Base-by-base conservation (phyloP, 2,329 filamentous ascomycete genomes). In the Pseudonectria foliicola region DNA sequence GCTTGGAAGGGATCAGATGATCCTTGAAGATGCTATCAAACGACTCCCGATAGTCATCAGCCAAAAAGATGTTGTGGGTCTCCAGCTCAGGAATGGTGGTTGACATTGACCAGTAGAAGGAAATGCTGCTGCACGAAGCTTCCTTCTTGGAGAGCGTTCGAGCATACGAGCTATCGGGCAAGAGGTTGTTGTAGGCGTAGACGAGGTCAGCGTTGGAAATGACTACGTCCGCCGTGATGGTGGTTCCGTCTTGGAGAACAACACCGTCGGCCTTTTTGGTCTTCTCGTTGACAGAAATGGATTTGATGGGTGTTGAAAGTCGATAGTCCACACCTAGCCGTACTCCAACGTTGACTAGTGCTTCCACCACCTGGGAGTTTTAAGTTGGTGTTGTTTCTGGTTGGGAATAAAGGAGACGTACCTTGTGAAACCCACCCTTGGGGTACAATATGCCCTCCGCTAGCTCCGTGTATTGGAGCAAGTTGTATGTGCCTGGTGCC, bases 371-470 rank as follows among this genome's bases (percentile, higher is more conserved):
- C 45, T 48, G n/a, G n/a, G n/a, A n/a, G n/a, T n/a, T n/a, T n/a
- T n/a, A n/a, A 11, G 8, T n/a, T 21, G 5, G 8, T 21, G 18
- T 21, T 8, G 8, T 5, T 8, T 21, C 5, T 6, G 18, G 18
- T 8, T 21, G 18, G 5, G 8, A 8, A 21, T 21, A 8, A 2
- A 1, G 6, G 23, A 10, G 12, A 10, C 34, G 21, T 3, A 44
- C 46, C 45, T 69, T 68, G 49, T 83, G 76, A 50, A 87, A 87
- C 0, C 82, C 82, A 2, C 82, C 82, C 14, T 71, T 67, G 0
- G 81, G 80, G 59, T 85, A 87, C 77, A 81, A 82, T 28, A 88
- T 85, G 1, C 83, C 83, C 61, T 88, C 80, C 0, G 79, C 77
- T 23, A 85, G 60, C 60, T 87, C 82, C 0, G 82, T 51, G 54